Conservation (phyloP, 1,139 yeast genomes). For the Pichia sp. region DNA sequence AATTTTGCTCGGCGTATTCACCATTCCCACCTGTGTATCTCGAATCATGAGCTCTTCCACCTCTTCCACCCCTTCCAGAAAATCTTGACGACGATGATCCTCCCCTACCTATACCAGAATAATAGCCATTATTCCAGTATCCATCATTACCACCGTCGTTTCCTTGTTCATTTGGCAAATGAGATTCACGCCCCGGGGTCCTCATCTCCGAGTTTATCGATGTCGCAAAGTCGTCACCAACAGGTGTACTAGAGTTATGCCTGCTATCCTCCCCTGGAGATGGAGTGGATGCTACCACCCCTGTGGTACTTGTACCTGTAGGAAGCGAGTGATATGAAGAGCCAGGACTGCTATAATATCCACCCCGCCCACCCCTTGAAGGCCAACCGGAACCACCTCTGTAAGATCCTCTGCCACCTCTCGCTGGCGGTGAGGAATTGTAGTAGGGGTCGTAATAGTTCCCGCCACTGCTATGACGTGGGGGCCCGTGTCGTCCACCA, state of each 20-base stretch:
- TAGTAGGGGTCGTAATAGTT: conserved; percentile 10
- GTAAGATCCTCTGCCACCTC: conserved; percentile 7
- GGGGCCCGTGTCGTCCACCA: conserved; percentile 36
- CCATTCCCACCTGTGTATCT: too few species aligned
- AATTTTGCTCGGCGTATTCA: too few species aligned
- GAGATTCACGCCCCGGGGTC: background rate
- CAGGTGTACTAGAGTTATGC: background rate
- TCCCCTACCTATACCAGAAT: conserved; percentile 1
- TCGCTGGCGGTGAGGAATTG: conserved; percentile 7
- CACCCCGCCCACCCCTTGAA: background rate
- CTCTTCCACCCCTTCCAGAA: conserved; percentile 12
- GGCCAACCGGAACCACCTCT: conserved; percentile 5
- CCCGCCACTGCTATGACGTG: conserved; percentile 2
- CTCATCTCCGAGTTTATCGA: background rate
- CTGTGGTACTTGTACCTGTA: background rate
- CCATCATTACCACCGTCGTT: background rate
- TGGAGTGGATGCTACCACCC: too few species aligned
- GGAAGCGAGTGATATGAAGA: background rate
- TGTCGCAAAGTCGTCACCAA: too few species aligned
- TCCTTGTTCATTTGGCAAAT: too few species aligned
- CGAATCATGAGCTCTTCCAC: too few species aligned
- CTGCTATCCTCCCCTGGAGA: background rate
- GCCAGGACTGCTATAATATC: conserved; percentile 3
- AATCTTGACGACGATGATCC: background rate
- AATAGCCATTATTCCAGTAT: background rate